These are phyloP conservation scores for Vigna hirtella DNA, from an alignment of 306 rosid genomes.

Conservation along the genomic window DNA sequence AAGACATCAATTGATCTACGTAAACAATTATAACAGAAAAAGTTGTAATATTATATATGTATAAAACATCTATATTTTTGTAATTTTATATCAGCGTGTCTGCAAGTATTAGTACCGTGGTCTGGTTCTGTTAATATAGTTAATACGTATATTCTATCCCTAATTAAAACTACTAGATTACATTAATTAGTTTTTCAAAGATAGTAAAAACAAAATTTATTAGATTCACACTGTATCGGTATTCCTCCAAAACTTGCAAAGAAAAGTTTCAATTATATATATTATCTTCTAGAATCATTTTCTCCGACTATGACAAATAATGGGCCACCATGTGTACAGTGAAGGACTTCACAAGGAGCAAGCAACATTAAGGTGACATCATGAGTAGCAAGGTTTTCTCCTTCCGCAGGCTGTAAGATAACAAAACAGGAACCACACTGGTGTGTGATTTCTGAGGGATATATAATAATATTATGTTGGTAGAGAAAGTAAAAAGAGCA, in stretches of 20 bases:
- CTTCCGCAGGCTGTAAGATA: slow-evolving; percentile 34
- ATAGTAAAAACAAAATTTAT: not conserved
- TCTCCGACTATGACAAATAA: slow-evolving; percentile 12
- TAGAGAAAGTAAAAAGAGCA: slow-evolving; percentile 31
- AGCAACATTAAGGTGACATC: slow-evolving; percentile 47
- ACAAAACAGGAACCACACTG: slow-evolving; percentile 38
- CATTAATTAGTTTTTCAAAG: not conserved
- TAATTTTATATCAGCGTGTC: too few relatives aligned
- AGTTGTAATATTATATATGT: too few relatives aligned
- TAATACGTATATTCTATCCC: not conserved
- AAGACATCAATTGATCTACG: too few relatives aligned
- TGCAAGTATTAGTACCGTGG: too few relatives aligned
- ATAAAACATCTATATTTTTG: too few relatives aligned
- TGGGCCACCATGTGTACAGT: slow-evolving; percentile 15
- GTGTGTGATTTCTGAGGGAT: slow-evolving; percentile 28
- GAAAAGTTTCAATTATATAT: not conserved
- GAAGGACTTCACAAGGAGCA: slow-evolving; percentile 32
- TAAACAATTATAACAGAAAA: too few relatives aligned
- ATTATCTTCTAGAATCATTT: slow-evolving; percentile 24
- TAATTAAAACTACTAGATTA: not conserved
- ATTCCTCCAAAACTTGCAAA: not conserved
- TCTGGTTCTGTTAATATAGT: too few relatives aligned
- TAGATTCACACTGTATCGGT: not conserved
- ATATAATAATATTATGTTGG: slow-evolving; percentile 39
- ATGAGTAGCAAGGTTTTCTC: slow-evolving; percentile 34